Base-by-base conservation (phyloP, 805 yeast genomes). In the Peterozyma toletana region DNA sequence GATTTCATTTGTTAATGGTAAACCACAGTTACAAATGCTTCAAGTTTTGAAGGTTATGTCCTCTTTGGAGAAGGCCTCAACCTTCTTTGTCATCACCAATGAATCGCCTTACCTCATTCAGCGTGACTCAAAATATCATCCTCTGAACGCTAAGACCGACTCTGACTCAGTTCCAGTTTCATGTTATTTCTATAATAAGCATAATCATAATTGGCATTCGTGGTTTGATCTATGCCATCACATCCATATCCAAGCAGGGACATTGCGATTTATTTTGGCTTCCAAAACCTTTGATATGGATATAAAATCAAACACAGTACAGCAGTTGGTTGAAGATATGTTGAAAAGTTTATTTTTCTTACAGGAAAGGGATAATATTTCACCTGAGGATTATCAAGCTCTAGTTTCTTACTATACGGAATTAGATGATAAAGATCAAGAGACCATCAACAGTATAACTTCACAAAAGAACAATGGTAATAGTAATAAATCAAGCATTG, bases 151-250 rank as follows among this genome's bases (percentile, higher is more conserved):
- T 10, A 49, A 48, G 36, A 7, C 27, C 7, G 7, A 7, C 27
- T 21, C 27, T 5, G 27, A 21, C 7, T 21, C 27, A 21, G 52
- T 58, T 2, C 42, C 55, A 5, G 48, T 46, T 4, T 15, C 44
- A 2, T 48, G 54, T 40, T 59, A 59, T 38, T 45, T 45, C 13
- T 30, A 37, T 36, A 40, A 40, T 16, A 36, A 37, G 33, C 15
- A 33, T 18, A 37, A 40, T 15, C 57, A 55, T 5, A 52, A 60
- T 31, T 63, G 63, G 60, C 11, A 35, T 13, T 59, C 65, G 33
- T 63, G 67, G 67, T 50, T 54, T 40, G 68, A 63, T 49, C 44
- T 64, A 36, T 58, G 65, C 11, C 68, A 64, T 33, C 68, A 63
- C 38, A 27, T 61, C 37, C 72, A 70, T 49, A 60, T 63, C 50